A percentile compares a stretch with the other conserved stretches of the same genome.
These are phyloP conservation scores for Rhododendron williamsianum DNA, from an alignment of 148 eudicot genomes.

Conservation along the genomic window DNA sequence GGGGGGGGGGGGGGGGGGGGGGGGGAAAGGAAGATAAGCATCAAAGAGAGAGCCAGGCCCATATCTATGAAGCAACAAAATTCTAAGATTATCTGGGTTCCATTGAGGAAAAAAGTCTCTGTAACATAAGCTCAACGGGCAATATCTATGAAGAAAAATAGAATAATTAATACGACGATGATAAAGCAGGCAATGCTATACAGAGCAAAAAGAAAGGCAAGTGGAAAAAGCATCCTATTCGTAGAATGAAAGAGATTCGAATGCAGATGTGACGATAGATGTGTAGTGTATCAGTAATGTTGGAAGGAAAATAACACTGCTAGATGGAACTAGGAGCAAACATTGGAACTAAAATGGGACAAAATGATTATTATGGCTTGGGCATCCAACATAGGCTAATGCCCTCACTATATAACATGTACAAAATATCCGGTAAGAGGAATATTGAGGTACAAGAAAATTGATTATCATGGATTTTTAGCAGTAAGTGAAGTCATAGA, in stretches of 20 bases:
- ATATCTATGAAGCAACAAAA: not conserved
- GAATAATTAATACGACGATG: not conserved
- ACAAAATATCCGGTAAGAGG: not conserved
- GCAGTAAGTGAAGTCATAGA: not conserved
- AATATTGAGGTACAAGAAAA: not conserved
- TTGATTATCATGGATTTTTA: not conserved
- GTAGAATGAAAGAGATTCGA: not conserved
- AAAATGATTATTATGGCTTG: not conserved
- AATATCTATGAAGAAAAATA: not conserved
- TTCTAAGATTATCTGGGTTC: not conserved
- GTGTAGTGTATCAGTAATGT: not conserved
- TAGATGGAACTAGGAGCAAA: not conserved
- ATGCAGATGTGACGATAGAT: not conserved
- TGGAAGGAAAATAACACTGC: not conserved
- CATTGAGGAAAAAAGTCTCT: not conserved
- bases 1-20: not conserved
- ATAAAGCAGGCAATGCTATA: not conserved
- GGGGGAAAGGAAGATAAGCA: not conserved
- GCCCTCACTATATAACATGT: not conserved
- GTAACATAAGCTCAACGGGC: not conserved
- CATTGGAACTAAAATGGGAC: not conserved
- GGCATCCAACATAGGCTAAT: not conserved
- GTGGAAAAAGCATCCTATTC: not conserved
- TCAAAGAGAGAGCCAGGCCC: not conserved
- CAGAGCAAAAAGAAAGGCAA: not conserved